phyloP scores from a whole-genome alignment of 73 alveolate genomes.

The Symbiodinium pilosum region DNA sequence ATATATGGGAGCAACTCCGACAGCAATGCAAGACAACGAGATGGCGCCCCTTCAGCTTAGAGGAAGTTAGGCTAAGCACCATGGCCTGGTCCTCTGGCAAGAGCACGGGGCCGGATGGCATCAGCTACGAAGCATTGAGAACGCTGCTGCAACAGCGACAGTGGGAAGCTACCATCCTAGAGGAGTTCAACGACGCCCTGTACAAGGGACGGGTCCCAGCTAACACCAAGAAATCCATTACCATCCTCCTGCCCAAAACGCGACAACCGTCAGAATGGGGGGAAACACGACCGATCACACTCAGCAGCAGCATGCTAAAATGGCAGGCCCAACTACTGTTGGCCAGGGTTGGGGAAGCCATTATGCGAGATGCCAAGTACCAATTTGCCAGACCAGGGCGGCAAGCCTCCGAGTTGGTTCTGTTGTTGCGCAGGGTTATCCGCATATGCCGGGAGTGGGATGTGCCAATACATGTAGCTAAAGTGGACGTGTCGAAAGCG shows the following conservation, averaged over 20 bases:
- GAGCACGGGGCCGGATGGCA: neutral
- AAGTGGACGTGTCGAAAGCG: neutral
- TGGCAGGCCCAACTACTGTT: neutral
- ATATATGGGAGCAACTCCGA: too few species aligned
- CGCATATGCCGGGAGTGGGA: too few species aligned
- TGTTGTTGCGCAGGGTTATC: too few species aligned
- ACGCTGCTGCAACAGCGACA: neutral
- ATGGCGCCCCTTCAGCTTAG: neutral
- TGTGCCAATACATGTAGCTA: neutral
- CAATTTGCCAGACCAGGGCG: neutral
- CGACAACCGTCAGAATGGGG: neutral
- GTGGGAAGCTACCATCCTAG: neutral
- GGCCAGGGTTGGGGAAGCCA: neutral
- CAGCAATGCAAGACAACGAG: neutral
- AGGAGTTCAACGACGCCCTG: neutral
- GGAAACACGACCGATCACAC: neutral
- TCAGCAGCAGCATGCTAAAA: neutral
- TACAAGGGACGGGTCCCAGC: neutral
- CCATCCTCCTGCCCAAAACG: neutral
- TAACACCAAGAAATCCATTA: too few species aligned
- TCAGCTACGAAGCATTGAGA: neutral
- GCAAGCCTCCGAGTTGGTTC: neutral
- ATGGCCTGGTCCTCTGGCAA: neutral
- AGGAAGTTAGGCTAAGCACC: neutral
- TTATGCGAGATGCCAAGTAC: neutral